Evolutionary conservation across 345 rosid species (phyloP), one percentile per base, ranked within the genome.

Genomic region (Brassica juncea): DNA sequence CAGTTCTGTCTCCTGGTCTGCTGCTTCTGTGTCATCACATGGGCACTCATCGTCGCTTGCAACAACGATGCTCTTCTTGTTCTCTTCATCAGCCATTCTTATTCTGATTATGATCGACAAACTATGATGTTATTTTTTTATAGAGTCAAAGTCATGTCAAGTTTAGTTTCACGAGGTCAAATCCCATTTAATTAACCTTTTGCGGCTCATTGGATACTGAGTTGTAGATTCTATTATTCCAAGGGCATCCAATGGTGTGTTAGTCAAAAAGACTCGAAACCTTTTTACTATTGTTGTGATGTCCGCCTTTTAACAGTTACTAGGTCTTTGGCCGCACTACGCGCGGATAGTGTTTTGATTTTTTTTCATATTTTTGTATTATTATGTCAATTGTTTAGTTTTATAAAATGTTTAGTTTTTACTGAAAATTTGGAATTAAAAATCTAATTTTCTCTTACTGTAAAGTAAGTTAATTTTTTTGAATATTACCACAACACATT

Each of bases 61-160:
- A 25, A 8, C 59, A 23, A 7, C 2, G 4, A 52, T 1, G 3
- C 8, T n/a, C 59, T 80, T 73, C 82, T 42, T 27, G 2, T 14
- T 25, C 19, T 74, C 64, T 35, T 68, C 74, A 5, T 74, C 83
- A 3, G 79, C 71, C 83, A 80, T 80, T 37, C 28, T 15, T 42
- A 16, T 28, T 35, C 28, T 10, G 65, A 4, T 30, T 8, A 0
- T 30, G 14, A 11, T 58, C 4, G 64, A 2, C 4, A 5, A 7
- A 16, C n/a, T 47, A 47, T 12, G 19, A 64, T 12, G 14, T 78
- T 21, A 1, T 3, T 1, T 23, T 9, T 23, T 63, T 77, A 77
- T 55, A 32, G 35, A 47, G 49, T 55, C 35, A 9, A 30, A 47
- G 27, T 72, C 62, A 42, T 59, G 44, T 27, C 8, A 66, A 74